Evolutionary conservation across 78 protist genomes (phyloP), one percentile per base, ranked within the genome.

Genomic region (Mastigamoeba balamuthi): DNA sequence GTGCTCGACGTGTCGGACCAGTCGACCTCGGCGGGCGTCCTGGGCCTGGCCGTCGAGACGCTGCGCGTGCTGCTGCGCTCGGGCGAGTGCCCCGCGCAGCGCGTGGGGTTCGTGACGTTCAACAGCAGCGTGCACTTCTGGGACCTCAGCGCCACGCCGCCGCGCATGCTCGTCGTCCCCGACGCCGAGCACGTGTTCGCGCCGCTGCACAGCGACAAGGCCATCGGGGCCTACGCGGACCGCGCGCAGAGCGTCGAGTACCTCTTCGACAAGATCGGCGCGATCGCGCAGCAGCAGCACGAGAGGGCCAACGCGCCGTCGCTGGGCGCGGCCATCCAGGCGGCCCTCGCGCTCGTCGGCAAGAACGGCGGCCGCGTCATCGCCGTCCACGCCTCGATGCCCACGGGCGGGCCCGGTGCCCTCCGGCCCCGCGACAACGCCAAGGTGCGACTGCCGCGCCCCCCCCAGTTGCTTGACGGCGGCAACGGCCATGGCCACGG

Each of bases 101-200:
- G n/a, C n/a, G 75, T 83, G 37, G 88, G 88, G 69, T 78, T 83
- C 28, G 63, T 83, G 43, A 83, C 88, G 9, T 83, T 74, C 36
- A 78, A 77, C 48, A 77, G 78, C 2, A 76, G 72, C 25, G 83
- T 83, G 8, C 88, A 83, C 6, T 83, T 83, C 41, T 83, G 83
- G 82, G 35, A 72, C 38, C 74, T 83, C 27, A 83, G 68, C 10
- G 70, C 10, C 30, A 33, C 30, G 28, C 17, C 17, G 40, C 88
- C 88, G 36, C 82, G 75, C 42, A 83, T 83, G 88, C 69, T 78
- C 66, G 88, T 83, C 2, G 27, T 83, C 4, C 36, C 88, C 2
- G 66, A 78, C 1, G 69, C 10, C 9, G 70, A 70, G 38, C n/a
- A 35, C 37, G 88, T 83, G 66, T 83, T 83, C 40, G 86, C 72